Conservation (phyloP, 2,329 filamentous ascomycete species). For the Botrytis paeoniae region DNA sequence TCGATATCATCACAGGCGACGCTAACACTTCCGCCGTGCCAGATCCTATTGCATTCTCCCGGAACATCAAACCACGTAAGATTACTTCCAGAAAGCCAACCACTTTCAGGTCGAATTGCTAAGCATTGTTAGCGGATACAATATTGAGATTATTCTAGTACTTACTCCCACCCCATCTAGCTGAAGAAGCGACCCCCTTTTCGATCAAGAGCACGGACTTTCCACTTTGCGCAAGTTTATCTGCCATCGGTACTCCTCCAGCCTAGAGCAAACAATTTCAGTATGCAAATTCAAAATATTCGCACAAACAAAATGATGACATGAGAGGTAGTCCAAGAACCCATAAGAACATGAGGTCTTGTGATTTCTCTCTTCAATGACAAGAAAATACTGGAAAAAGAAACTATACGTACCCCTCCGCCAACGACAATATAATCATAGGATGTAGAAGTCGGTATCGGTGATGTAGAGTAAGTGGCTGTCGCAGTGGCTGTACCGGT, state of each 20-base stretch:
- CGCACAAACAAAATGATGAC: neutral
- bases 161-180: slow-evolving; percentile 57
- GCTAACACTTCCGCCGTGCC: slow-evolving; percentile 35
- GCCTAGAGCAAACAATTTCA: slow-evolving; percentile 30
- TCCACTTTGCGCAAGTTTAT: slow-evolving; percentile 58
- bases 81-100: slow-evolving; percentile 59
- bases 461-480: slow-evolving; percentile 48
- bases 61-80: slow-evolving; percentile 70
- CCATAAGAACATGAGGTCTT: neutral
- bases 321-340: neutral
- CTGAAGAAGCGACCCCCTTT: slow-evolving; percentile 59
- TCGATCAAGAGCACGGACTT: slow-evolving; percentile 63
- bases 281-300: neutral
- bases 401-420: slow-evolving; percentile 40
- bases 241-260: slow-evolving; percentile 53
- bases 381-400: neutral
- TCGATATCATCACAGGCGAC: slow-evolving; percentile 68
- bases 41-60: slow-evolving; percentile 67
- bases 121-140: slow-evolving; percentile 17
- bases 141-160: neutral
- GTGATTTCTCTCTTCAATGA: neutral
- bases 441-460: slow-evolving; percentile 44
- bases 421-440: slow-evolving; percentile 56
- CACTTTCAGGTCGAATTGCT: slow-evolving; percentile 40
- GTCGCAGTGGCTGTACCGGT: slow-evolving; percentile 41